Base-by-base conservation (phyloP, 164 flowering plant species). In the Protea cynaroides region DNA sequence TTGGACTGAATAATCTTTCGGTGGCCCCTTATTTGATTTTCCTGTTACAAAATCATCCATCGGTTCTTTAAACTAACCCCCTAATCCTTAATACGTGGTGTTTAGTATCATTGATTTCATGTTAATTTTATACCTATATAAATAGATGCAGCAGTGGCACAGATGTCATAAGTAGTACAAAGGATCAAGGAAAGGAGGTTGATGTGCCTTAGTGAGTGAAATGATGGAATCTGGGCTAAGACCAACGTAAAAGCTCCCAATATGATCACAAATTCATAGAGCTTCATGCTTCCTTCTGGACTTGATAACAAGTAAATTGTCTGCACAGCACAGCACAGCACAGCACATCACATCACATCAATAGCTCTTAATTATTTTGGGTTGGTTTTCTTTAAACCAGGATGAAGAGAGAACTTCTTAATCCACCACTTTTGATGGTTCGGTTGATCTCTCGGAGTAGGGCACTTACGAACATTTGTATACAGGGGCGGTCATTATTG, bases 151-250 rank as follows among this genome's bases (percentile, higher is more conserved):
- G 80, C 92, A 13, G 90, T 76, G 49, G 92, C 81, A 61, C 89
- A 87, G 10, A 86, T 83, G 49, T 96, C 89, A 66, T 87, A 94
- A 59, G 79, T 78, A 25, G 90, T 83, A 68, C 84, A 84, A 1
- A 94, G 82, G 11, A 83, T n/a, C 61, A 94, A 57, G 25, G 98
- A 89, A 29, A 91, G 47, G 65, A 90, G 70, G 67, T 87, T 89
- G 84, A 94, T 86, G 74, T 90, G 92, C 66, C 97, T 74, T 11
- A 94, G 76, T 7, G 99, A 89, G 76, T 94, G 99, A 56, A 94
- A 94, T 14, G 99, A 94, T 52, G 97, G 99, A 66, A 94, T 63
- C 73, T 94, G 96, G 47, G 93, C 97, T 62, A 94, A 79, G 47
- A 89, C 71, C 81, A 94, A 65, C 83, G 83, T 82, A 19, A 91